A percentile compares a stretch with the other conserved stretches of the same genome.
These are phyloP conservation scores for Limtongia smithiae DNA, from an alignment of 805 yeast genomes.

Conservation along the genomic window DNA sequence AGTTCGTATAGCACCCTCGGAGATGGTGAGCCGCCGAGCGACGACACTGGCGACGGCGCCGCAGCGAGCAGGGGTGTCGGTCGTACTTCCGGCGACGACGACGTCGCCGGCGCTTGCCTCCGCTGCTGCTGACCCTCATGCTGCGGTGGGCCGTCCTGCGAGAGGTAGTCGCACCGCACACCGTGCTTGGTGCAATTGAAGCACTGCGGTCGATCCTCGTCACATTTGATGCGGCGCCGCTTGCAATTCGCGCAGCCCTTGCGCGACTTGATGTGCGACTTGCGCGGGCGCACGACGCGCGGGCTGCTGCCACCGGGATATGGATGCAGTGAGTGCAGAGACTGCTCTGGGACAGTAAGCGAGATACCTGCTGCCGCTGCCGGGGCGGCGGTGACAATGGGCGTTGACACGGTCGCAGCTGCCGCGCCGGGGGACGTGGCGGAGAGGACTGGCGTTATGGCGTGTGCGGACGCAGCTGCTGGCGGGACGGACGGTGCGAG, in stretches of 20 bases:
- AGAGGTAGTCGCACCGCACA: constrained; percentile 17
- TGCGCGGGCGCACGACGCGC: constrained; percentile 23
- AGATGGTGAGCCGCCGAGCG: neutral
- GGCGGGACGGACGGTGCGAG: too few species aligned
- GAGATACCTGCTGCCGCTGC: neutral
- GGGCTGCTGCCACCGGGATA: too few species aligned
- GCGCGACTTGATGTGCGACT: constrained; percentile 60
- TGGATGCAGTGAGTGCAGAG: too few species aligned
- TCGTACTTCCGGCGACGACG: neutral
- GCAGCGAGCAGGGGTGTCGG: neutral
- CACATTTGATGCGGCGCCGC: constrained; percentile 60
- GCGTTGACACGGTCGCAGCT: too few species aligned
- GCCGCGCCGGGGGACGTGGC: too few species aligned
- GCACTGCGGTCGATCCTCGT: constrained; percentile 59
- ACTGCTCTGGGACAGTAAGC: neutral
- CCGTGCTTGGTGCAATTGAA: constrained; percentile 48
- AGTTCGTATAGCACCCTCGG: neutral
- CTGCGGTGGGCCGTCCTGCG: neutral
- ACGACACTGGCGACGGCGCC: neutral
- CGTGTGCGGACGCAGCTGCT: too few species aligned
- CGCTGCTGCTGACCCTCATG: neutral
- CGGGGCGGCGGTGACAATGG: neutral
- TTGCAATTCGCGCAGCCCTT: constrained; percentile 72
- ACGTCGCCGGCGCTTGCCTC: neutral
- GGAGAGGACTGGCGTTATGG: too few species aligned